Evolutionary conservation across 2,329 filamentous ascomycete species (phyloP), one percentile per base, ranked within the genome.

Genomic region (Fusarium sp.): DNA sequence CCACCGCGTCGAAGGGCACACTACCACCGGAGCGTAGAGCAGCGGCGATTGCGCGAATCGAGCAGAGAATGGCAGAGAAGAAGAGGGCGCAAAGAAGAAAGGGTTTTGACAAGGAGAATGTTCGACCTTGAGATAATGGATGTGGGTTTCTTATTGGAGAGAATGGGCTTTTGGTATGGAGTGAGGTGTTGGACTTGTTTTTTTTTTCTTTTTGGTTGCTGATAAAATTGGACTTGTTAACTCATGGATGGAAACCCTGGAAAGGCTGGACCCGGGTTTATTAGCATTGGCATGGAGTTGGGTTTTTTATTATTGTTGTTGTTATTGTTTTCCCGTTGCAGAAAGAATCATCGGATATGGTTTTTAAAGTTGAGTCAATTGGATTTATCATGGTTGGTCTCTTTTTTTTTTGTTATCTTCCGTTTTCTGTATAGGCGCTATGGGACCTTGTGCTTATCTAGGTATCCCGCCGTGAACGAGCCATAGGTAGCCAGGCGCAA

Each of bases 11-110:
- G 6, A 85, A 84, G 66, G 83, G 84, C 24, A 81, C 80, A 3
- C 76, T 90, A 14, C 83, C 88, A 10, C 85, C 87, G 5, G 86
- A 88, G 59, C 83, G 89, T 36, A 83, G 84, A 53, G 86, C 87
- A 8, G 88, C 88, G 1, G 89, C 88, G 12, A 82, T 89, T 60
- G 89, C 88, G 46, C 82, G 88, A 9, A 84, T 91, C 16, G 86
- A 89, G 78, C 84, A 85, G 78, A 85, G 87, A 76, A 86, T 85
- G 77, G 84, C 85, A n/a, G 85, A 89, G 78, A 87, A 87, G 77
- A 83, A 82, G 77, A 81, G 80, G 66, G 76, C 79, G 31, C 79
- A 80, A 57, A 79, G 78, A 56, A 78, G 78, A 36, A 78, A 75
- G 61, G 79, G 77, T 12, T 72, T 77, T 35, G 84, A 87, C 70